Percentiles rank a stretch among this genome's conserved stretches.
phyloP scores from a whole-genome alignment of 2,329 filamentous ascomycete genomes.

The Colletotrichum nymphaeae region DNA sequence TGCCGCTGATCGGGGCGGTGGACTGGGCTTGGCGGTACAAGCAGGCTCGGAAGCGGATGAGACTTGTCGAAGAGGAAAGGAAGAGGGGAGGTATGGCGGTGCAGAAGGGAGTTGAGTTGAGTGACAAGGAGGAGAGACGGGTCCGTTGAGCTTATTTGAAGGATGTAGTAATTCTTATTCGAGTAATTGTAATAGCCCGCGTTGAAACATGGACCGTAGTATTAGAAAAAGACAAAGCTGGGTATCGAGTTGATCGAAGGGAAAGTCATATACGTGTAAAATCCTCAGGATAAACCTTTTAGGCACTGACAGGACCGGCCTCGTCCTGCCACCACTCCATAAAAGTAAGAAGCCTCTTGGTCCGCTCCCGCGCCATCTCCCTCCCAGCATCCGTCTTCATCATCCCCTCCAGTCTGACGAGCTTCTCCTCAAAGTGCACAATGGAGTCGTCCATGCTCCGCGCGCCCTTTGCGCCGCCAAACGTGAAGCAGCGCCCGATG shows the following conservation, averaged over 20 bases:
- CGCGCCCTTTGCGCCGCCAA: conserved; percentile 73
- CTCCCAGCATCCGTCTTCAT: conserved; percentile 72
- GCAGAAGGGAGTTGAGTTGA: background rate
- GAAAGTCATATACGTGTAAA: background rate
- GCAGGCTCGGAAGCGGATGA: conserved; percentile 1
- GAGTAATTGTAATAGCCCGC: conserved; percentile 7
- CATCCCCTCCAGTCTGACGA: conserved; percentile 72
- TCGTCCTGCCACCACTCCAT: conserved; percentile 71
- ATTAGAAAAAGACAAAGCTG: background rate
- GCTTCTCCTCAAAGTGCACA: conserved; percentile 81
- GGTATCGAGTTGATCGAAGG: conserved; percentile 35
- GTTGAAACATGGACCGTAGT: conserved; percentile 14
- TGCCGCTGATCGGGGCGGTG: conserved; percentile 21
- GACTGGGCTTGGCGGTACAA: conserved; percentile 34
- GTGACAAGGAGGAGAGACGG: background rate
- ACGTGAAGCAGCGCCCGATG: conserved; percentile 82
- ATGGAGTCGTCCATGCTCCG: conserved; percentile 70
- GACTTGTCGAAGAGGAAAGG: background rate
- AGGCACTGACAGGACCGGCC: conserved; percentile 34
- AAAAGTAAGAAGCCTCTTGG: conserved; percentile 62
- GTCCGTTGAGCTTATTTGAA: no score
- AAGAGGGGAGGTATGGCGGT: background rate
- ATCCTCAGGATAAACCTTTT: background rate
- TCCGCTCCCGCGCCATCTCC: conserved; percentile 64
- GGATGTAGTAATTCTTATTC: background rate